Evolutionary conservation across 257 asterid genomes (phyloP).

Genomic region (Solanum etuberosum): DNA sequence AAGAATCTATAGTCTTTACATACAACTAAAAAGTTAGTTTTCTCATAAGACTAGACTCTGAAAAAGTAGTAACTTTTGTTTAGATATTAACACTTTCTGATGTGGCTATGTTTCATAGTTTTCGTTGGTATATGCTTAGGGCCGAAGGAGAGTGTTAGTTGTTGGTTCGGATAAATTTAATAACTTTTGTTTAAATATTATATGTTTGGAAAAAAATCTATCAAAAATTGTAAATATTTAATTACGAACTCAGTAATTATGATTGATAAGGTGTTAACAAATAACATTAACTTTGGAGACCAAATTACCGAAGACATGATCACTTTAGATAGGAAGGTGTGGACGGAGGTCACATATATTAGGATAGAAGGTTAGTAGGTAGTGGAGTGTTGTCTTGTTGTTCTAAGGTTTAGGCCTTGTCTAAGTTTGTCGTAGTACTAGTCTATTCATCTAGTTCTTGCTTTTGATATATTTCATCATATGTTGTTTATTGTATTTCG

Average conservation of each 20-base stretch:
- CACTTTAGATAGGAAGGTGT: not conserved
- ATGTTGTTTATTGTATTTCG: too few relatives aligned
- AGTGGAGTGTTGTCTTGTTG: not conserved
- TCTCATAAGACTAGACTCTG: not conserved
- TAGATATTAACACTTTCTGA: not conserved
- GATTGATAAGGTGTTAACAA: not conserved
- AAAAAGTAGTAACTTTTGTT: not conserved
- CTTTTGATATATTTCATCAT: too few relatives aligned
- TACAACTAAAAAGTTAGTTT: not conserved
- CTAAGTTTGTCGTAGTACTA: not conserved
- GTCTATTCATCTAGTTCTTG: not conserved
- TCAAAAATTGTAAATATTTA: not conserved
- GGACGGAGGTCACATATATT: not conserved
- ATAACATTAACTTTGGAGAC: not conserved
- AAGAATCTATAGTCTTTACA: not conserved
- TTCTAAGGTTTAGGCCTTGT: not conserved
- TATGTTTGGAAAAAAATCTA: not conserved
- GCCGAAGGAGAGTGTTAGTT: not conserved
- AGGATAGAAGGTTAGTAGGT: not conserved
- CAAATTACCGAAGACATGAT: not conserved
- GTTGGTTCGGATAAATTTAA: accelerated
- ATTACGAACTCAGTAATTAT: not conserved
- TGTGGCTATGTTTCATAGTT: not conserved
- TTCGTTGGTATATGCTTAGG: not conserved
- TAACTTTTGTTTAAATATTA: not conserved